Evolutionary conservation across 345 rosid species (phyloP).

Genomic region (Salix dunnii): DNA sequence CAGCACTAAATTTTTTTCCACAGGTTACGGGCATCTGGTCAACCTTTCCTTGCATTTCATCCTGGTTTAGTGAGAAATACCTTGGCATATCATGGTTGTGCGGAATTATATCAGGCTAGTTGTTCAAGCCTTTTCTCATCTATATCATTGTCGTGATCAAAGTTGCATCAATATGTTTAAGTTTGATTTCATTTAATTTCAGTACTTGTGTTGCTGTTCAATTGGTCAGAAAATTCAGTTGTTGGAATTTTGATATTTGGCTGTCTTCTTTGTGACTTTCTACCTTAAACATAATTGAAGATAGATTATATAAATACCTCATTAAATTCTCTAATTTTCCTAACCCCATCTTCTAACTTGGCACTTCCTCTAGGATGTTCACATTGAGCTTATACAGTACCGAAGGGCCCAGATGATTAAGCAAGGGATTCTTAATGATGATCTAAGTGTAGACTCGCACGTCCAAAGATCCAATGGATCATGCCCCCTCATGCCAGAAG

Average conservation of each 20-base stretch:
- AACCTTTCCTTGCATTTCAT: conserved; percentile 79
- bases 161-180: background rate
- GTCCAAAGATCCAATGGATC: conserved; percentile 73
- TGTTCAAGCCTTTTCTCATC: conserved; percentile 17
- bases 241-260: background rate
- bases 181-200: background rate
- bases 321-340: conserved; percentile 22
- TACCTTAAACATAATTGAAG: background rate
- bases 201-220: background rate
- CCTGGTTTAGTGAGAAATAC: conserved; percentile 80
- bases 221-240: background rate
- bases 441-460: conserved; percentile 58
- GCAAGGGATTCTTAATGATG: conserved; percentile 63
- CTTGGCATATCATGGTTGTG: conserved; percentile 98
- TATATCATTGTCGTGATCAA: conserved; percentile 3
- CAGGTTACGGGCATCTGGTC: conserved; percentile 79
- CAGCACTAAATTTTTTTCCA: conserved; percentile 14
- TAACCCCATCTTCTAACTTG: conserved; percentile 22
- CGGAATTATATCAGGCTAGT: conserved; percentile 91
- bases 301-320: conserved; percentile 7
- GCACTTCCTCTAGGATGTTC: conserved; percentile 65
- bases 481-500: conserved; percentile 98
- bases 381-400: conserved; percentile 88
- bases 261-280: background rate
- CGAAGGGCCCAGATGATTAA: conserved; percentile 85